These are phyloP conservation scores for Fusarium multiceps DNA, from an alignment of 2,329 filamentous ascomycete genomes.

Conservation along the genomic window DNA sequence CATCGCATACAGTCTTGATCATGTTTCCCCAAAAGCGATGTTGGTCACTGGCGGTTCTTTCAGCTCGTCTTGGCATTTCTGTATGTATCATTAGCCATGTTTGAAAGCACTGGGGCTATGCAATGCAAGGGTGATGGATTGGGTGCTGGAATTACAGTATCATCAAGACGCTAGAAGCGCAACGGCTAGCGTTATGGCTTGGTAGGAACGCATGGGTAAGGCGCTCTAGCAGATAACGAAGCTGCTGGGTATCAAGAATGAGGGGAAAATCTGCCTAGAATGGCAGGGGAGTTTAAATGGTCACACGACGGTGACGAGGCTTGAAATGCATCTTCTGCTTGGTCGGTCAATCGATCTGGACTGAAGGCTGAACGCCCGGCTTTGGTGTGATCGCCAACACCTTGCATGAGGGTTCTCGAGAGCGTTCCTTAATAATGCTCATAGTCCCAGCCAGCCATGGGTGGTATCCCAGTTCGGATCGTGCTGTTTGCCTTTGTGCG, in stretches of 20 bases:
- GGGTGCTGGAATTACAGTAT: constrained; percentile 7
- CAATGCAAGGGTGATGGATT: constrained; percentile 36
- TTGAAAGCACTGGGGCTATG: constrained; percentile 37
- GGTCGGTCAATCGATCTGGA: constrained; percentile 12
- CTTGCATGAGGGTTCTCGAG: constrained; percentile 10
- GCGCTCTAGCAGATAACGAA: constrained; percentile 36
- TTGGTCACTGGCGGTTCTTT: constrained; percentile 17
- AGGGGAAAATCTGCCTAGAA: constrained; percentile 33
- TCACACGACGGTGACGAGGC: constrained; percentile 38
- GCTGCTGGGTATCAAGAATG: constrained; percentile 19
- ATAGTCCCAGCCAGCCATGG: constrained; percentile 23
- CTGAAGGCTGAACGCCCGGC: constrained; percentile 37
- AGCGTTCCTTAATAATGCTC: constrained; percentile 44
- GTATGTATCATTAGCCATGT: constrained; percentile 1
- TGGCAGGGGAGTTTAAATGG: constrained; percentile 1
- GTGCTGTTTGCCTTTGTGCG: constrained; percentile 3
- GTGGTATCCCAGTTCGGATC: background rate
- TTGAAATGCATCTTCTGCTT: constrained; percentile 8
- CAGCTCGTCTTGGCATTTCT: constrained; percentile 40
- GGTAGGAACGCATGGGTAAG: constrained; percentile 31
- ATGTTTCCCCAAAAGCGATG: constrained; percentile 18
- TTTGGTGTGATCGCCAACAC: constrained; percentile 30
- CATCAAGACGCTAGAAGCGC: constrained; percentile 32
- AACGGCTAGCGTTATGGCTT: constrained; percentile 15
- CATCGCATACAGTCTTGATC: background rate